Percentiles rank a stretch among this genome's conserved stretches.
Evolutionary conservation across 768 basidiomycete species (phyloP).

Genomic region (Rhodosporidiobolus odoratus): DNA sequence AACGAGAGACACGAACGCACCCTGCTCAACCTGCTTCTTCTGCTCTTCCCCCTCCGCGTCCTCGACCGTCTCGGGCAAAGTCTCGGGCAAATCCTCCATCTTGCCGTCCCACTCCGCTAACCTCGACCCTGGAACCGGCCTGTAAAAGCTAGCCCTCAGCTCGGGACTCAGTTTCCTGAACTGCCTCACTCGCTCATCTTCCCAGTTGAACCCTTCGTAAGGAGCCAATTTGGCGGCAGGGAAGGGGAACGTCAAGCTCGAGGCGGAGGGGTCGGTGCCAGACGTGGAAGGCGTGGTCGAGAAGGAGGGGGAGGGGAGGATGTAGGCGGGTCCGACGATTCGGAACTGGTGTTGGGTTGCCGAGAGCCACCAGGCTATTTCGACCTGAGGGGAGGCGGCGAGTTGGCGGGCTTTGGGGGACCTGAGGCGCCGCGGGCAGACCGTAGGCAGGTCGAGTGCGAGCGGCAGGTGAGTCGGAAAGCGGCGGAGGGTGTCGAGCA

Average conservation of each 20-base stretch:
- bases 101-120: conserved; percentile 57
- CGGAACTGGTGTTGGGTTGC: conserved; percentile 68
- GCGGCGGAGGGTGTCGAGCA: too few species aligned
- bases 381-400: conserved; percentile 48
- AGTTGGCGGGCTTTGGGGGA: conserved; percentile 38
- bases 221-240: conserved; percentile 35
- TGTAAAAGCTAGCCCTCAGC: conserved; percentile 68
- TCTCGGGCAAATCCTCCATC: conserved; percentile 57
- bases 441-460: background rate
- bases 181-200: conserved; percentile 56
- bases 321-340: conserved; percentile 56
- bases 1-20: background rate
- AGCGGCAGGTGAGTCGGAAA: too few species aligned
- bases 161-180: conserved; percentile 58
- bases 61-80: conserved; percentile 52
- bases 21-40: conserved; percentile 42
- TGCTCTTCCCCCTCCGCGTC: conserved; percentile 48
- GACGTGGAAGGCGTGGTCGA: conserved; percentile 44
- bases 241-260: conserved; percentile 43
- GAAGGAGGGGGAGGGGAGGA: conserved; percentile 54
- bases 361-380: conserved; percentile 70
- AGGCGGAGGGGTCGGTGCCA: background rate
- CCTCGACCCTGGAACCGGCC: conserved; percentile 60
- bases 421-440: background rate
- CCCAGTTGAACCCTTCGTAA: conserved; percentile 54